Percentiles rank a stretch among this genome's conserved stretches.
Evolutionary conservation across 306 rosid genomes (phyloP).

Genomic region (Cucurbita ficifolia): DNA sequence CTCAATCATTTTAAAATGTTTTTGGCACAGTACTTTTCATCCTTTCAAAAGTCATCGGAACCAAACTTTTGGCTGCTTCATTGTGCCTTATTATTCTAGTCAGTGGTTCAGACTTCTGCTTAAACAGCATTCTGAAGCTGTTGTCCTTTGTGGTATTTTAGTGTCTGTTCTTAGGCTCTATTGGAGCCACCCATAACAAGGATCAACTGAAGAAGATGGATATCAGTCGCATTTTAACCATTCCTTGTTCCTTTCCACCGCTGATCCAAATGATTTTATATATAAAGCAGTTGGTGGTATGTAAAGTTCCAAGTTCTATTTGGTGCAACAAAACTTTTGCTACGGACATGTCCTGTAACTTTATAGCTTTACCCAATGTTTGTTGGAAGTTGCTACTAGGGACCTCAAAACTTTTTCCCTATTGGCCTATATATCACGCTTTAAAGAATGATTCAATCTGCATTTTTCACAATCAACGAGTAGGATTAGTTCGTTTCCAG

Average conservation of each 20-base stretch:
- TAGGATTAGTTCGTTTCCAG: neutral
- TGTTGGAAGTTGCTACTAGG: neutral
- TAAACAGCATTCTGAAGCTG: neutral
- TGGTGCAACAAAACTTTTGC: neutral
- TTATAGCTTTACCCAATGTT: neutral
- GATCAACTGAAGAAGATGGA: slow-evolving; percentile 34
- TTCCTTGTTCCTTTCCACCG: slow-evolving; percentile 36
- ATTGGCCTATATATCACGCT: neutral
- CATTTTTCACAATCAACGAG: neutral
- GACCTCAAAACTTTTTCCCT: neutral
- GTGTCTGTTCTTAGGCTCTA: slow-evolving; percentile 78
- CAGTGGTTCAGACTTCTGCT: neutral
- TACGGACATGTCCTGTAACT: neutral
- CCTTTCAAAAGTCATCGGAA: neutral
- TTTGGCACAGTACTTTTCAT: neutral
- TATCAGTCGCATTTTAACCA: slow-evolving; percentile 66
- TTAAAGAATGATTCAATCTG: neutral
- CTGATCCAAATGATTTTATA: slow-evolving; percentile 40
- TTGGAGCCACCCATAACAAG: slow-evolving; percentile 50
- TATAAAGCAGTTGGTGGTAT: slow-evolving; percentile 47
- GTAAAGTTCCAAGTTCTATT: slow-evolving; percentile 4
- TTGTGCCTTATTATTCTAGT: neutral
- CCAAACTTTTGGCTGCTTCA: neutral
- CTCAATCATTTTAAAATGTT: neutral
- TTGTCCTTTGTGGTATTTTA: slow-evolving; percentile 10